Percentiles rank a stretch among this genome's conserved stretches.
These are phyloP conservation scores for Aspergillus quadricinctus DNA, from an alignment of 2,329 filamentous ascomycete species.

Conservation along the genomic window DNA sequence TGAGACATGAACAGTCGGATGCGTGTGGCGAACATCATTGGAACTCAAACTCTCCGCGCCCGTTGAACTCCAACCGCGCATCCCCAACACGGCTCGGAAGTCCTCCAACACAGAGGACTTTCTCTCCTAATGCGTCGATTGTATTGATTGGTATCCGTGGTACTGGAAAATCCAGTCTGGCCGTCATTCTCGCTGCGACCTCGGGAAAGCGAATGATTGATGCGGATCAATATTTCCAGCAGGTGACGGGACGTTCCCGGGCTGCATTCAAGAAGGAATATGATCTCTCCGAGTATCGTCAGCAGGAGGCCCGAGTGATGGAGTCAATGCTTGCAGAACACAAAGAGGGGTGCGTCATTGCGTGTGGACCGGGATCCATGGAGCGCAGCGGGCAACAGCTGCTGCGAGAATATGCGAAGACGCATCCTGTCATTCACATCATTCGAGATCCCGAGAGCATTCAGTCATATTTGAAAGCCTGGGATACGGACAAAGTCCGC, in stretches of 20 bases:
- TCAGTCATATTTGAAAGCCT: constrained; percentile 57
- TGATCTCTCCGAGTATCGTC: constrained; percentile 59
- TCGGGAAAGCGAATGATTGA: constrained; percentile 66
- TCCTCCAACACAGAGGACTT: constrained; percentile 34
- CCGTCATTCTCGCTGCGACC: constrained; percentile 68
- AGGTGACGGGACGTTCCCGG: constrained; percentile 59
- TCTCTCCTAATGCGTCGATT: constrained; percentile 62
- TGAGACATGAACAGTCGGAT: constrained; percentile 17
- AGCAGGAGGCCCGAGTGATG: constrained; percentile 60
- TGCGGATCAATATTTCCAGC: constrained; percentile 63
- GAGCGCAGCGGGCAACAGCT: constrained; percentile 59
- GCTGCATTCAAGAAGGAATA: constrained; percentile 60
- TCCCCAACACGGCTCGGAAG: constrained; percentile 26
- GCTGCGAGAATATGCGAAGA: constrained; percentile 58
- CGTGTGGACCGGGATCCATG: constrained; percentile 66
- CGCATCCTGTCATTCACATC: constrained; percentile 68
- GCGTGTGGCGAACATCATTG: constrained; percentile 15
- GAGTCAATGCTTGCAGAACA: constrained; percentile 57
- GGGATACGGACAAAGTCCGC: constrained; percentile 52
- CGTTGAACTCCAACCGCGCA: constrained; percentile 24
- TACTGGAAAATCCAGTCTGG: constrained; percentile 70
- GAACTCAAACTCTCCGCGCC: constrained; percentile 16
- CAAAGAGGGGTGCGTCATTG: constrained; percentile 60
- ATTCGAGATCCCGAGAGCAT: constrained; percentile 63
- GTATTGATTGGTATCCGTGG: constrained; percentile 69